These are phyloP conservation scores for Nicotiana rustica DNA, from an alignment of 305 asterid species.

Conservation along the genomic window DNA sequence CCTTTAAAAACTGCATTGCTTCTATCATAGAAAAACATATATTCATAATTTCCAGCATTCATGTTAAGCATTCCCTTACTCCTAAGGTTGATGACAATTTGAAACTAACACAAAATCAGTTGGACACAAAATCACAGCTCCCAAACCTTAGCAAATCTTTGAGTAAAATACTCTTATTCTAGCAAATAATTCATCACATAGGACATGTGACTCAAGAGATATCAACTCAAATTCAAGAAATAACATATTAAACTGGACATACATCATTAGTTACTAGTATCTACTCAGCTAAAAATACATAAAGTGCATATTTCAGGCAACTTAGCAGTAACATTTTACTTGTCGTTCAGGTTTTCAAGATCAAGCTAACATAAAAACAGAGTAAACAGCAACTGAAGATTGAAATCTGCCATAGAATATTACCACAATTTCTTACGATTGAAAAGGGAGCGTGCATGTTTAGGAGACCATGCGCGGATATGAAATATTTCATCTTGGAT, in stretches of 20 bases:
- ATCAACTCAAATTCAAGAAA: no score
- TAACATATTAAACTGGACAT: neutral
- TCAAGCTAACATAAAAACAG: neutral
- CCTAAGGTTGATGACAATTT: constrained; percentile 9
- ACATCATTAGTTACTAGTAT: neutral
- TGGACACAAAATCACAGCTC: neutral
- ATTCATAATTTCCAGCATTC: no score
- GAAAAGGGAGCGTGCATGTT: neutral
- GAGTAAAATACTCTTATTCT: neutral
- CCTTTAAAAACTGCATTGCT: no score
- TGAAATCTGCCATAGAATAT: neutral
- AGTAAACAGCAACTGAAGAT: neutral
- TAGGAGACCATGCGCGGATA: neutral
- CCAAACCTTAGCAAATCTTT: neutral
- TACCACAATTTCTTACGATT: no score
- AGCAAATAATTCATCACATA: neutral
- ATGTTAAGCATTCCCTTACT: neutral
- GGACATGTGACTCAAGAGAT: no score
- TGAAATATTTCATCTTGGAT: neutral
- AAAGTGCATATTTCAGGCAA: constrained; percentile 1
- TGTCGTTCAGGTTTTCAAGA: neutral
- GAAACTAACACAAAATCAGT: constrained; percentile 6
- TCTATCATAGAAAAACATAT: no score
- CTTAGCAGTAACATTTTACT: neutral
- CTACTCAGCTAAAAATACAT: neutral